These are phyloP conservation scores for Aureobasidium sp. DNA, from an alignment of 2,329 filamentous ascomycete species.

Conservation along the genomic window DNA sequence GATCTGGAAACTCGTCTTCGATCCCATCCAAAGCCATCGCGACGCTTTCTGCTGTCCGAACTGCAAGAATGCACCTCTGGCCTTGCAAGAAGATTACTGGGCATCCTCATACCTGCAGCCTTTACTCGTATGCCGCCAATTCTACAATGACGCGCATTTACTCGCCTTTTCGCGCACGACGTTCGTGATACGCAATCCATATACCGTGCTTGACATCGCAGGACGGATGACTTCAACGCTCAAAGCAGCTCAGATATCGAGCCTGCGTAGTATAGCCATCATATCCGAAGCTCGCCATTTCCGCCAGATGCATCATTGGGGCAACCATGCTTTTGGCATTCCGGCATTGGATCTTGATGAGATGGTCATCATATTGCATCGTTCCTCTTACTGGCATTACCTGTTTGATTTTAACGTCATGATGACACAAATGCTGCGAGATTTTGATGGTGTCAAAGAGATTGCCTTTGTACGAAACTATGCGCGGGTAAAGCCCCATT, in stretches of 20 bases:
- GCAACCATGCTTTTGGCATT: constrained; percentile 28
- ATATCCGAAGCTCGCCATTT: constrained; percentile 28
- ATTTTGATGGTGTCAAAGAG: constrained; percentile 28
- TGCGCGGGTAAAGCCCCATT: constrained; percentile 31
- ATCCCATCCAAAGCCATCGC: neutral
- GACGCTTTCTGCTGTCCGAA: neutral
- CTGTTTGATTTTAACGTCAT: constrained; percentile 30
- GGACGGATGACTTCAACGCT: constrained; percentile 23
- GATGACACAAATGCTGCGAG: constrained; percentile 30
- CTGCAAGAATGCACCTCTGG: neutral
- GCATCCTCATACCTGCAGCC: constrained; percentile 26
- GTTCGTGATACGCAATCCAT: constrained; percentile 33
- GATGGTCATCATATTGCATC: constrained; percentile 28
- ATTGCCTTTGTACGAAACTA: constrained; percentile 32
- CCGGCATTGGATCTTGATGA: constrained; percentile 27
- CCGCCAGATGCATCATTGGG: constrained; percentile 29
- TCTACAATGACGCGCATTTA: constrained; percentile 31
- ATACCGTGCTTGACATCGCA: constrained; percentile 24
- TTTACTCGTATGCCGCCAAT: constrained; percentile 34
- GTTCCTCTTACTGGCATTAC: constrained; percentile 30
- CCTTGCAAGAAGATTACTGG: constrained; percentile 26
- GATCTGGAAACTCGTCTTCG: constrained; percentile 17
- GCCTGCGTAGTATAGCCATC: constrained; percentile 30
- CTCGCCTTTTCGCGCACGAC: constrained; percentile 31
- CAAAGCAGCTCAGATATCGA: constrained; percentile 24